These are phyloP conservation scores for Phytophthora lateralis DNA, from an alignment of 352 stramenopile species.

Conservation along the genomic window DNA sequence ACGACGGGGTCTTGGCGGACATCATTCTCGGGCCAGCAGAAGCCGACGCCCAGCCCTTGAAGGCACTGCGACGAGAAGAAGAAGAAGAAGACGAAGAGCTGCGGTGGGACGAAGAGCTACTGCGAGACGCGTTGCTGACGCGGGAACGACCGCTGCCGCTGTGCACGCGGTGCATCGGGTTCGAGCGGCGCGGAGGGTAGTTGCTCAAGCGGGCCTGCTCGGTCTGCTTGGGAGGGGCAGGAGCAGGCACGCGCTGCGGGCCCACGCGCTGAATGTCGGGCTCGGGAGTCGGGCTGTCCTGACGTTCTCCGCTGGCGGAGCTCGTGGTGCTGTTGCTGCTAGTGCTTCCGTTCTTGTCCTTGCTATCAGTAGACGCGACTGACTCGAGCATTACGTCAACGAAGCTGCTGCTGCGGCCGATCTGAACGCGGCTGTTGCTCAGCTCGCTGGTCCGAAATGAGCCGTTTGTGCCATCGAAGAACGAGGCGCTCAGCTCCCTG, in stretches of 20 bases:
- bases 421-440: constrained; percentile 32
- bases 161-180: constrained; percentile 28
- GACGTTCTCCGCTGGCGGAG: constrained; percentile 24
- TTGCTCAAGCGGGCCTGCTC: constrained; percentile 31
- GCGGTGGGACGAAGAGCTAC: constrained; percentile 27
- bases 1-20: constrained; percentile 17
- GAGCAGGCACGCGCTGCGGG: constrained; percentile 37
- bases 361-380: constrained; percentile 9
- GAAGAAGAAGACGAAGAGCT: constrained; percentile 27
- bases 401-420: constrained; percentile 36
- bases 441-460: constrained; percentile 36
- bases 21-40: constrained; percentile 35
- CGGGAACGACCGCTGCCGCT: constrained; percentile 19
- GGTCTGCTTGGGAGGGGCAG: constrained; percentile 19
- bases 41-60: constrained; percentile 36
- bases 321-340: constrained; percentile 34
- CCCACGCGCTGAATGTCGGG: constrained; percentile 29
- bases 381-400: constrained; percentile 31
- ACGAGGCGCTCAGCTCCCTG: constrained; percentile 36
- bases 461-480: constrained; percentile 44
- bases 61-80: constrained; percentile 21
- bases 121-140: constrained; percentile 32
- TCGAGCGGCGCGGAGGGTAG: constrained; percentile 34
- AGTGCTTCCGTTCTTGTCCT: constrained; percentile 25
- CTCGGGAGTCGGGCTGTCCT: constrained; percentile 23